These are phyloP conservation scores for Vickermania spadyakhi DNA, from an alignment of 208 protist genomes.

Conservation along the genomic window DNA sequence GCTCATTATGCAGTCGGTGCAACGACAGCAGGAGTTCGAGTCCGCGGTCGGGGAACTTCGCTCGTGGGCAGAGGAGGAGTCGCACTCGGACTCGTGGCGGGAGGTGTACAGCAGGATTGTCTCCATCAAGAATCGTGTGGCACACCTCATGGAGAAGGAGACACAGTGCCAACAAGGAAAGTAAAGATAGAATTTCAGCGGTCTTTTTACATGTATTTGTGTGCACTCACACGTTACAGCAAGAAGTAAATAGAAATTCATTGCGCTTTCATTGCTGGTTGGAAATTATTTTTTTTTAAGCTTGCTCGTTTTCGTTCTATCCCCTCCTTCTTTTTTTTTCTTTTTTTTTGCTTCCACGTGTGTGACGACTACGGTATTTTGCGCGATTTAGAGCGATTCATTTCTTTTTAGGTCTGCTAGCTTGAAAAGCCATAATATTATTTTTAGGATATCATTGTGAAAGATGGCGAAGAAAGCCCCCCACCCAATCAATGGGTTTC, in stretches of 20 bases:
- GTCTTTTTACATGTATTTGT: too few relatives aligned
- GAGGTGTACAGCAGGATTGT: slow-evolving; percentile 2
- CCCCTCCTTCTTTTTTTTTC: background rate
- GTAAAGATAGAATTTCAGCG: too few relatives aligned
- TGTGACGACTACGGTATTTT: background rate
- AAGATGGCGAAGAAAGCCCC: background rate
- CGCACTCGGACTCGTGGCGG: background rate
- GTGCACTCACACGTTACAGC: too few relatives aligned
- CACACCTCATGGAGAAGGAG: background rate
- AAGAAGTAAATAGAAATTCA: too few relatives aligned
- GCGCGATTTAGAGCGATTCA: background rate
- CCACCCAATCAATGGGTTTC: slow-evolving; percentile 10
- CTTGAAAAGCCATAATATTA: too few relatives aligned
- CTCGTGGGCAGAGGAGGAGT: slow-evolving; percentile 23
- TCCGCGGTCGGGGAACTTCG: slow-evolving; percentile 60
- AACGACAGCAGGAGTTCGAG: slow-evolving; percentile 70
- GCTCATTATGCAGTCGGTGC: slow-evolving; percentile 45
- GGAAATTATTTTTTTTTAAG: background rate
- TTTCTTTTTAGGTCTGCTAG: too few relatives aligned
- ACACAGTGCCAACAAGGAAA: too few relatives aligned
- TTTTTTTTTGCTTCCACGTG: background rate
- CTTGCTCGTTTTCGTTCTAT: background rate
- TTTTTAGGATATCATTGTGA: slow-evolving; percentile 10
- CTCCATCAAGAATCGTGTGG: background rate
- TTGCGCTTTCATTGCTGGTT: too few relatives aligned